These are phyloP conservation scores for Neurospora pannonica DNA, from an alignment of 495 filamentous ascomycete species.

Conservation along the genomic window DNA sequence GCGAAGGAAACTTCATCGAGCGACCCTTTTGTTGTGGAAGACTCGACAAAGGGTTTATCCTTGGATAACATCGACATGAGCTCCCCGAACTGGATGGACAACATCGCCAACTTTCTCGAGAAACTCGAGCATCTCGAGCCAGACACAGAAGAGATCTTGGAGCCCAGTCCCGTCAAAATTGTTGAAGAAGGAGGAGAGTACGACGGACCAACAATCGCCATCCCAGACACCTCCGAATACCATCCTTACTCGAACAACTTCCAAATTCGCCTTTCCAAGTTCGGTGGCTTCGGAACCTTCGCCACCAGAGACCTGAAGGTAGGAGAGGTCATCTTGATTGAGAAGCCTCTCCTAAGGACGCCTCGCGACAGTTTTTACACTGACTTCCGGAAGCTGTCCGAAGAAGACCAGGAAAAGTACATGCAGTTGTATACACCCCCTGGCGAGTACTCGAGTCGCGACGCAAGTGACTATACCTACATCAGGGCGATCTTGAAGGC, in stretches of 20 bases:
- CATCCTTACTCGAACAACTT: conserved; percentile 4
- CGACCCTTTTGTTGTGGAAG: neutral
- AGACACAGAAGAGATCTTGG: neutral
- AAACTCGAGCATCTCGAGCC: neutral
- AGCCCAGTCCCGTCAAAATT: neutral
- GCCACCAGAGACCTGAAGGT: conserved; percentile 14
- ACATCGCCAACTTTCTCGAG: neutral
- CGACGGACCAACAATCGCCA: neutral
- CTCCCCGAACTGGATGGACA: neutral
- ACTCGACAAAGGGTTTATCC: neutral
- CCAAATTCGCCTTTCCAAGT: conserved; percentile 12
- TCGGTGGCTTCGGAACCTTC: conserved; percentile 24
- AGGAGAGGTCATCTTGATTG: conserved; percentile 18
- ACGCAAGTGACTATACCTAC: neutral
- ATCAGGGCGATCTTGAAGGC: neutral
- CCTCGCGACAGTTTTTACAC: conserved; percentile 1
- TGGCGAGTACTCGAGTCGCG: neutral
- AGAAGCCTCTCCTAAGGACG: conserved; percentile 15
- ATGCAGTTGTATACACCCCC: neutral
- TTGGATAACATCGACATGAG: neutral
- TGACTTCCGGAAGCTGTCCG: conserved; percentile 10
- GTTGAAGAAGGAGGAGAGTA: neutral
- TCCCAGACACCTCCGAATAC: neutral
- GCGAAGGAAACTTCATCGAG: neutral
- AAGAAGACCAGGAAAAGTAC: conserved; percentile 1